phyloP scores from a whole-genome alignment of 2,329 filamentous ascomycete genomes.

The Aspergillus piperis region DNA sequence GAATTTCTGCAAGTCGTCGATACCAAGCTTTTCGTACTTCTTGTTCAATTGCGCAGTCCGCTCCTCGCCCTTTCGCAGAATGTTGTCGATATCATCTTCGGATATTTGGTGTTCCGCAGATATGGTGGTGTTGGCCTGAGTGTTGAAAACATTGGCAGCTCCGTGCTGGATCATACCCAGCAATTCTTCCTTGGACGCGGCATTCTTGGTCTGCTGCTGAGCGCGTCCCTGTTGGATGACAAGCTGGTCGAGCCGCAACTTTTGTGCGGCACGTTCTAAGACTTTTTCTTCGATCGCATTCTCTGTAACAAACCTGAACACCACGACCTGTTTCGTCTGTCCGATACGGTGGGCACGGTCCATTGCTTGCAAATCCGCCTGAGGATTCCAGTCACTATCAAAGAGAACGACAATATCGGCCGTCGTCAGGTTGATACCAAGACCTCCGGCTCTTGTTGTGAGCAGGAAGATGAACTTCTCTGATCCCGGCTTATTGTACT shows the following conservation, averaged over 20 bases:
- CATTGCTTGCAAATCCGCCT: slow-evolving; percentile 98
- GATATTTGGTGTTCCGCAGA: slow-evolving; percentile 65
- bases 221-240: slow-evolving; percentile 97
- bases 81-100: slow-evolving; percentile 87
- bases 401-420: slow-evolving; percentile 96
- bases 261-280: slow-evolving; percentile 91
- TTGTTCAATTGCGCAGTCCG: slow-evolving; percentile 87
- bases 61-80: slow-evolving; percentile 82
- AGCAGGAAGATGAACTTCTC: slow-evolving; percentile 97
- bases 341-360: slow-evolving; percentile 97
- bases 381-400: slow-evolving; percentile 98
- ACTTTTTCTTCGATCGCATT: slow-evolving; percentile 99
- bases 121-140: slow-evolving; percentile 64
- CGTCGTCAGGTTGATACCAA: slow-evolving; percentile 93
- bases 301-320: slow-evolving; percentile 96
- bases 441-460: slow-evolving; percentile 90
- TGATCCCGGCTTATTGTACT: slow-evolving; percentile 94
- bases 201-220: slow-evolving; percentile 85
- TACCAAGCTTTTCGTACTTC: slow-evolving; percentile 93
- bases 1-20: slow-evolving; percentile 97
- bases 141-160: slow-evolving; percentile 88
- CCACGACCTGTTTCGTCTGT: slow-evolving; percentile 95
- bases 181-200: slow-evolving; percentile 93
- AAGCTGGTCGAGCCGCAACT: slow-evolving; percentile 90
- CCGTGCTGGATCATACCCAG: slow-evolving; percentile 98